These are phyloP conservation scores for Hyparrhenia diplandra DNA, from an alignment of 176 grass and related monocot genomes.

Conservation along the genomic window DNA sequence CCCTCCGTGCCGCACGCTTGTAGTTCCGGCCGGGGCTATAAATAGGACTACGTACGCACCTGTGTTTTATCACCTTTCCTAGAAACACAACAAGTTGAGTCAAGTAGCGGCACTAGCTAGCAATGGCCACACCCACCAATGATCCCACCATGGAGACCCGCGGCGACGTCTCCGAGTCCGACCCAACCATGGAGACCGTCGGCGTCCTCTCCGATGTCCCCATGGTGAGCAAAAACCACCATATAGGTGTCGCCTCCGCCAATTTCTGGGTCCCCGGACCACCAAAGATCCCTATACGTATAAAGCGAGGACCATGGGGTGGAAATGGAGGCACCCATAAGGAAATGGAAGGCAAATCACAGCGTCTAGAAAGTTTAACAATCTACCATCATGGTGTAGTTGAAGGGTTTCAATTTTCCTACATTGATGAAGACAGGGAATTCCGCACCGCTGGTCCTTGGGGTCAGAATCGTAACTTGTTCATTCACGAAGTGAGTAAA, in stretches of 20 bases:
- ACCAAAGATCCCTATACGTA: neutral
- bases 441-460: neutral
- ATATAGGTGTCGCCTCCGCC: too few relatives aligned
- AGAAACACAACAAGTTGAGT: neutral
- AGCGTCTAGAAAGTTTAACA: slow-evolving; percentile 3
- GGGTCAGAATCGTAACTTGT: neutral
- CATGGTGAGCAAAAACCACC: too few relatives aligned
- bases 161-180: too few relatives aligned
- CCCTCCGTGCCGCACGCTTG: too few relatives aligned
- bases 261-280: neutral
- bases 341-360: slow-evolving; percentile 12
- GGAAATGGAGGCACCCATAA: neutral
- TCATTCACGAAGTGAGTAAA: neutral
- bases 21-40: too few relatives aligned
- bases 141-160: too few relatives aligned
- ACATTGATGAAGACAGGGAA: neutral
- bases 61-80: too few relatives aligned
- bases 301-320: neutral
- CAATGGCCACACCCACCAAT: too few relatives aligned
- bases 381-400: neutral
- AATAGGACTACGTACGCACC: too few relatives aligned
- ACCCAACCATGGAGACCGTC: too few relatives aligned
- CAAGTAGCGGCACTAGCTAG: too few relatives aligned
- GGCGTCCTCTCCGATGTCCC: too few relatives aligned
- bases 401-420: neutral